A percentile compares a stretch with the other conserved stretches of the same genome.
phyloP scores from a whole-genome alignment of 2,329 filamentous ascomycete species.

The Westerdykella aurantiaca region DNA sequence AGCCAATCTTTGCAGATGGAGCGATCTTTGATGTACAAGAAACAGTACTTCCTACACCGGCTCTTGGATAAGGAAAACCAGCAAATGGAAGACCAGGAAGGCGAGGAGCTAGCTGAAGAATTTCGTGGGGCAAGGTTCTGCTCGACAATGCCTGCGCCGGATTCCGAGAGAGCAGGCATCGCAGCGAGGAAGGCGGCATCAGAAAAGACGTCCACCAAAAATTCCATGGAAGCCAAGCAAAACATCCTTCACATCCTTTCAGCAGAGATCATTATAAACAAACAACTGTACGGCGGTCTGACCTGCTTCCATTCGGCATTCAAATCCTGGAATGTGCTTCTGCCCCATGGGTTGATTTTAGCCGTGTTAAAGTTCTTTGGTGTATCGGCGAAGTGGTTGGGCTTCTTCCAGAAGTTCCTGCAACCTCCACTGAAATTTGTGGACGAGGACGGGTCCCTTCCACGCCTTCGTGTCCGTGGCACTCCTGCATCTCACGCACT shows the following conservation, averaged over 20 bases:
- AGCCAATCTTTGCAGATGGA: conserved; percentile 13
- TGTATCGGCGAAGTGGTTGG: conserved; percentile 39
- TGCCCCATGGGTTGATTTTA: conserved; percentile 44
- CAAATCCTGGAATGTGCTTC: conserved; percentile 26
- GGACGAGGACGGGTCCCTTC: conserved; percentile 27
- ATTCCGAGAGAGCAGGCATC: neutral
- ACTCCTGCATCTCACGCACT: conserved; percentile 44
- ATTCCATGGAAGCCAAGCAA: conserved; percentile 29
- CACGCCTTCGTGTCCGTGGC: conserved; percentile 40
- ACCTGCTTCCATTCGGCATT: conserved; percentile 29
- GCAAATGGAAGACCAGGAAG: conserved; percentile 19
- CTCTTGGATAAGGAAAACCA: conserved; percentile 21
- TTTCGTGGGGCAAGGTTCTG: conserved; percentile 12
- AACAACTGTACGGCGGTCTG: conserved; percentile 22
- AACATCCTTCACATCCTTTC: conserved; percentile 26
- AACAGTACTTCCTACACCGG: conserved; percentile 23
- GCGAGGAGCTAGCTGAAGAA: conserved; percentile 20
- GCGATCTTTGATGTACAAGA: conserved; percentile 14
- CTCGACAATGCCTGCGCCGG: neutral
- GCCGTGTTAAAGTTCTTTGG: conserved; percentile 43
- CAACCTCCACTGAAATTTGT: conserved; percentile 43
- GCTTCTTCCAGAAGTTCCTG: conserved; percentile 44
- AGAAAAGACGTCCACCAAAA: conserved; percentile 8
- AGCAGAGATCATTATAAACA: conserved; percentile 29
- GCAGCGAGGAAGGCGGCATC: neutral